Evolutionary conservation across 192 early-diverging fungal species (phyloP).

Genomic region (Mortierella claussenii): DNA sequence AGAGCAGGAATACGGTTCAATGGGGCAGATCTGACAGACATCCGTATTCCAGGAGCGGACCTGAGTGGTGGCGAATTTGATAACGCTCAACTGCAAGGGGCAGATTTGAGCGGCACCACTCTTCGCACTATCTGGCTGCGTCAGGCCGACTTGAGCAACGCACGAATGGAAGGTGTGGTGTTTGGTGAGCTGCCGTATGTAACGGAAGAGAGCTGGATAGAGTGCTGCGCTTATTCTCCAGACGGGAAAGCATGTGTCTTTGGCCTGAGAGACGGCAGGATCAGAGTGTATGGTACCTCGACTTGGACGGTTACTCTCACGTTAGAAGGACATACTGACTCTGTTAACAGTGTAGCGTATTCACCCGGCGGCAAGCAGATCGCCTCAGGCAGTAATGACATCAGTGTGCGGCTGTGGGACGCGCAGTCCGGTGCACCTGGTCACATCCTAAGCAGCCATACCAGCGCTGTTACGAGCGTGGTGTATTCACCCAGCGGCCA

Average conservation of each 20-base stretch:
- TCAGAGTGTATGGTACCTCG: not conserved
- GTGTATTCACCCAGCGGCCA: too few relatives aligned
- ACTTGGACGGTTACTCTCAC: too few relatives aligned
- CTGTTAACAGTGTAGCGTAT: too few relatives aligned
- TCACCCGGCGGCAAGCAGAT: too few relatives aligned
- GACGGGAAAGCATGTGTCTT: not conserved
- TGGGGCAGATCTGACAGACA: not conserved
- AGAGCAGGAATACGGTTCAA: not conserved
- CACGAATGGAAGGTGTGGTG: not conserved
- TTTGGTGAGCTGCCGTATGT: not conserved
- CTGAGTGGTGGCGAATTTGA: not conserved
- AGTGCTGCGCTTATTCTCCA: not conserved
- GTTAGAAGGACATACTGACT: too few relatives aligned
- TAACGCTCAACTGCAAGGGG: conserved; percentile 1
- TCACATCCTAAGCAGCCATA: too few relatives aligned
- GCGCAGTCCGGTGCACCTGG: too few relatives aligned
- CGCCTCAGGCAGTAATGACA: too few relatives aligned
- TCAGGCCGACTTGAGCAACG: not conserved
- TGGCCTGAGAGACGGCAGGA: not conserved
- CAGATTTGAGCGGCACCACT: not conserved
- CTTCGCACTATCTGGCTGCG: conserved; percentile 1
- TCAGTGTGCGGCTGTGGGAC: too few relatives aligned
- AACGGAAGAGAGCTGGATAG: not conserved
- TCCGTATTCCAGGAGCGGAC: conserved; percentile 1
- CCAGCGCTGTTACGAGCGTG: too few relatives aligned